Evolutionary conservation across 2,329 filamentous ascomycete species (phyloP).

Genomic region (Ceratocystiopsis brevicomis): DNA sequence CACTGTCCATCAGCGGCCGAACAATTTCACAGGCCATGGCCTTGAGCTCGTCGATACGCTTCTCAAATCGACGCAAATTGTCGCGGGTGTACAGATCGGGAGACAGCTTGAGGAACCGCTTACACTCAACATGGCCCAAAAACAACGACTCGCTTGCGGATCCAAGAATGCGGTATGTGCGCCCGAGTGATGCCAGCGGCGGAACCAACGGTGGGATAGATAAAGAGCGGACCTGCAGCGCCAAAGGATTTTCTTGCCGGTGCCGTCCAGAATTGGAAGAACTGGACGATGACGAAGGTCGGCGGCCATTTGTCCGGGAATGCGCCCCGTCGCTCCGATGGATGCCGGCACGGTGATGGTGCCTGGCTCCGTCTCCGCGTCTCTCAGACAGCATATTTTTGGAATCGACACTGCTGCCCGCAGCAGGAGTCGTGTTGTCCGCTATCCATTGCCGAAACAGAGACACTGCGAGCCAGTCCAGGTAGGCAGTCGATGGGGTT

Average conservation of each 20-base stretch:
- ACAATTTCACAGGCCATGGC: slow-evolving; percentile 65
- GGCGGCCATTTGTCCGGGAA: slow-evolving; percentile 11
- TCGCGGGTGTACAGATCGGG: slow-evolving; percentile 72
- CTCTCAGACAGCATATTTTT: slow-evolving; percentile 12
- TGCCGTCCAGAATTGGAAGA: neutral
- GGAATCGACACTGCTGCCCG: slow-evolving; percentile 15
- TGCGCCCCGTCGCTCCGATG: slow-evolving; percentile 7
- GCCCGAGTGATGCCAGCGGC: slow-evolving; percentile 42
- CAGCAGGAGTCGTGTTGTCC: slow-evolving; percentile 65
- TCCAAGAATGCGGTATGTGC: slow-evolving; percentile 62
- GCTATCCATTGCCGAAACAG: slow-evolving; percentile 87
- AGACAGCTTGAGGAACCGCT: slow-evolving; percentile 68
- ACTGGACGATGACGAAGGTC: slow-evolving; percentile 10
- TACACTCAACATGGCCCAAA: slow-evolving; percentile 71
- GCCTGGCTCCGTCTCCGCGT: slow-evolving; percentile 9
- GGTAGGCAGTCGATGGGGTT: slow-evolving; percentile 56
- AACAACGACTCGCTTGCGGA: slow-evolving; percentile 42
- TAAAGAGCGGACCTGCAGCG: slow-evolving; percentile 11
- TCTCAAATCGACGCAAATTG: slow-evolving; percentile 70
- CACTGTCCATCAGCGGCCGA: slow-evolving; percentile 68
- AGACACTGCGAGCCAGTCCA: slow-evolving; percentile 77
- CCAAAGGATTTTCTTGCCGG: slow-evolving; percentile 1
- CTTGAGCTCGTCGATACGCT: slow-evolving; percentile 76
- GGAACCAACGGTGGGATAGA: slow-evolving; percentile 12
- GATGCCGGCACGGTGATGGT: slow-evolving; percentile 8